Evolutionary conservation across 768 basidiomycete genomes (phyloP), one percentile per base, ranked within the genome.

Genomic region (Pholiota molesta): DNA sequence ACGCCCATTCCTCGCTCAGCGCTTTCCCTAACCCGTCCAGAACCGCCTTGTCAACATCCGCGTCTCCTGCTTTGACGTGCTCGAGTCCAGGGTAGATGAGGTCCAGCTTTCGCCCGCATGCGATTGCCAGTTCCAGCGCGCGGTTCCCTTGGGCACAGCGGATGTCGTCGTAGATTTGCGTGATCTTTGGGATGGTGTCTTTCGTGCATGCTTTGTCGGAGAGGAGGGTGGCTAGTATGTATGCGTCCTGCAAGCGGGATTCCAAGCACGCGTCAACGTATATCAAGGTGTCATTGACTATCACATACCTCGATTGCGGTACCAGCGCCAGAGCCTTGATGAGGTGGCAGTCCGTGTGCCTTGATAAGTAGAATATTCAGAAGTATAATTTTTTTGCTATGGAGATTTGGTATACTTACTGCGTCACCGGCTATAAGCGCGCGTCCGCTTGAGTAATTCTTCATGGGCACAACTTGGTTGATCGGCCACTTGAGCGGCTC

Each of bases 401-500:
- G 28, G 7, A 16, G 0, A 26, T 31, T 31, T 19, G 16, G 31
- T 13, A 35, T 21, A n/a, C 17, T 29, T 44, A 57, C 55, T 5
- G 55, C 55, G 26, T 57, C 55, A 14, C 55, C 55, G 3, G 55
- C 55, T 5, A 57, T 57, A 6, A 57, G n/a, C 13, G 28, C 42
- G 28, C 42, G 55, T 5, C 40, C 40, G 14, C 39, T 28, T 17
- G 19, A 40, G 31, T 57, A 57, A 11, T 42, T 39, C 3, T 57
- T 39, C 23, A 57, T 29, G 11, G 55, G 55, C 23, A 57, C n/a
- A 10, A 57, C 40, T 13, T 57, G 55, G 28, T 57, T 57, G 10
- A 57, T 57, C 5, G 55, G 55, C 55, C 55, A 57, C 19, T 57
- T 57, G 17, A 57, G 35, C 33, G 57, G 57, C 45, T 58, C 29